phyloP scores from a whole-genome alignment of 2,329 filamentous ascomycete species.

The Diaporthe citri region DNA sequence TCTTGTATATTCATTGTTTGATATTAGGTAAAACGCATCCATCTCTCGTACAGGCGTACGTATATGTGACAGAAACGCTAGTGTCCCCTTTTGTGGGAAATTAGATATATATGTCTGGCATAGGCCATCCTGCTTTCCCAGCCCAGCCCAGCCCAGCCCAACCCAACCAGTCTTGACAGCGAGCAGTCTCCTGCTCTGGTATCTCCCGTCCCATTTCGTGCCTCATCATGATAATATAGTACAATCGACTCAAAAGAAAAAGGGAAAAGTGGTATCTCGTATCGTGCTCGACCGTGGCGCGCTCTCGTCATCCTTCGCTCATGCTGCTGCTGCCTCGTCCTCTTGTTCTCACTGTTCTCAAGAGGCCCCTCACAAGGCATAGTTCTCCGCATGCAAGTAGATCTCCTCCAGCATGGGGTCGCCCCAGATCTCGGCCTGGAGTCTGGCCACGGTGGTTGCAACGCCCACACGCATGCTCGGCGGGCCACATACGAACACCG shows the following conservation, averaged over 20 bases:
- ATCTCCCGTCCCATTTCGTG: constrained; percentile 18
- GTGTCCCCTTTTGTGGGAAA: not conserved
- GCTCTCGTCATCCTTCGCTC: not conserved
- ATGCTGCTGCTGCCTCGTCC: not conserved
- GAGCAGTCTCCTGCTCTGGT: constrained; percentile 29
- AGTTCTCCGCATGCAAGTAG: constrained; percentile 95
- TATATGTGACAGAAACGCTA: constrained; percentile 7
- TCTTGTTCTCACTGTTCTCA: not conserved
- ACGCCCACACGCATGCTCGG: constrained; percentile 89
- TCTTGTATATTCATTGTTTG: not conserved
- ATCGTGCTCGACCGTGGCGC: not conserved
- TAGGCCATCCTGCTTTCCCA: not conserved
- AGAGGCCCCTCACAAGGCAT: constrained; percentile 73
- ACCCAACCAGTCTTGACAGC: not conserved
- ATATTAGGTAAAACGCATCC: constrained; percentile 4
- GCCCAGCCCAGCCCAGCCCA: not conserved
- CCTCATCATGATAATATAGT: constrained; percentile 16
- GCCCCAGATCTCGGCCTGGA: constrained; percentile 88
- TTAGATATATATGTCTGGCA: not conserved
- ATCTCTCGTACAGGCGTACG: not conserved
- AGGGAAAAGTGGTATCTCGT: constrained; percentile 37
- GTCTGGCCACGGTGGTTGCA: constrained; percentile 82
- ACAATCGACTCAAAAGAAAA: constrained; percentile 26
- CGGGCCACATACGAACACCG: constrained; percentile 94
- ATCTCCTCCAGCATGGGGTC: constrained; percentile 87